Evolutionary conservation across 371 early-diverging fungal species (phyloP).

Genomic region (Mortierella sp.): DNA sequence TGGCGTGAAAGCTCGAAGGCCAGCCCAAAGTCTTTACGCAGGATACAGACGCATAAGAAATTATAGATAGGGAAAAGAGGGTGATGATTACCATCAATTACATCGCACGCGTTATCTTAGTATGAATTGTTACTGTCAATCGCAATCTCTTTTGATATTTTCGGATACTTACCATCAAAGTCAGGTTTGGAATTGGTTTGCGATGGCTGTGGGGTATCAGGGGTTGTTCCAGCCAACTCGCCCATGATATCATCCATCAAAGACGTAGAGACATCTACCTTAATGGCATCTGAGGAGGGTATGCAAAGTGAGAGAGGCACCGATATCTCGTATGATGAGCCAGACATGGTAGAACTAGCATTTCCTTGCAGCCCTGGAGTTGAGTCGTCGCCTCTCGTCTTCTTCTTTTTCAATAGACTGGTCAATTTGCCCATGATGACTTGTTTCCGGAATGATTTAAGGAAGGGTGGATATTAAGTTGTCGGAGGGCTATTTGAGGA

Average conservation of each 20-base stretch:
- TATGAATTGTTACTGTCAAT: neutral
- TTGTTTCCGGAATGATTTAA: neutral
- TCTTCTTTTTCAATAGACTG: slow-evolving; percentile 36
- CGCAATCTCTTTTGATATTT: neutral
- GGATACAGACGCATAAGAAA: neutral
- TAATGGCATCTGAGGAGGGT: neutral
- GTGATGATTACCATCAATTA: neutral
- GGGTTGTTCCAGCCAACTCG: slow-evolving; percentile 24
- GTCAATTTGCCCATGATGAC: slow-evolving; percentile 33
- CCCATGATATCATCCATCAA: slow-evolving; percentile 52
- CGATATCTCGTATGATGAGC: slow-evolving; percentile 9
- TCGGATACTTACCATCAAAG: slow-evolving; percentile 17
- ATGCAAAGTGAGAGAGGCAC: slow-evolving; percentile 17
- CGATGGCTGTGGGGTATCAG: slow-evolving; percentile 35
- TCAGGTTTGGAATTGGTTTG: slow-evolving; percentile 3
- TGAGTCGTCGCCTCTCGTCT: slow-evolving; percentile 20
- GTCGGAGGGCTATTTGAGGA: too few relatives aligned
- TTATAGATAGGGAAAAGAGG: neutral
- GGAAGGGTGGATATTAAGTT: neutral
- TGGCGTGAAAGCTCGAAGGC: slow-evolving; percentile 32
- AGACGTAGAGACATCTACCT: slow-evolving; percentile 12
- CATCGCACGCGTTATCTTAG: neutral
- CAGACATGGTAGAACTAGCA: slow-evolving; percentile 9
- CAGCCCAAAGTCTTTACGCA: slow-evolving; percentile 19
- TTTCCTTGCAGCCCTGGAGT: slow-evolving; percentile 4